Evolutionary conservation across 2,329 filamentous ascomycete species (phyloP).

Genomic region (Aureobasidium melanogenum): DNA sequence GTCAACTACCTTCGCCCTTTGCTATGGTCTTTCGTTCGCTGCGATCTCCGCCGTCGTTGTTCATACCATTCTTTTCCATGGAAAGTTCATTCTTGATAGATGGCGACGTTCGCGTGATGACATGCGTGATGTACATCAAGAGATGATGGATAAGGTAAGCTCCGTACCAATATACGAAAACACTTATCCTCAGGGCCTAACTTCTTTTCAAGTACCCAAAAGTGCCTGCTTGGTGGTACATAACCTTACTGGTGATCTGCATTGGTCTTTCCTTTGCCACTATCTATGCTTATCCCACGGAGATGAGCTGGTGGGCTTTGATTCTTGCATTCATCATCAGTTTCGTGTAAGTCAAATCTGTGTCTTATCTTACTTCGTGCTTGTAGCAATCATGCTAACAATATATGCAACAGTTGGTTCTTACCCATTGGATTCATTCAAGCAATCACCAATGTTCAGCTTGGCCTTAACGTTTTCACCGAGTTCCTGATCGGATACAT

Average conservation of each 20-base stretch:
- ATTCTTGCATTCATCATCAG: slow-evolving; percentile 67
- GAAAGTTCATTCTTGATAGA: slow-evolving; percentile 69
- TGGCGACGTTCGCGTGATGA: slow-evolving; percentile 44
- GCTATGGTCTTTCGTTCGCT: slow-evolving; percentile 80
- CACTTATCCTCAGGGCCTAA: too few species aligned
- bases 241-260: slow-evolving; percentile 11
- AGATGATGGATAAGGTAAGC: slow-evolving; percentile 54
- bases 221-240: slow-evolving; percentile 70
- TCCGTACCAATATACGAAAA: too few species aligned
- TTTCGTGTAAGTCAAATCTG: slow-evolving; percentile 45
- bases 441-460: slow-evolving; percentile 64
- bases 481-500: slow-evolving; percentile 71
- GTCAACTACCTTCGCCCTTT: slow-evolving; percentile 78
- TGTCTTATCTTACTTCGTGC: background rate
- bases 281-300: slow-evolving; percentile 56
- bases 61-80: slow-evolving; percentile 78
- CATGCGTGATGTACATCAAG: slow-evolving; percentile 68
- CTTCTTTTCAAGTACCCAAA: slow-evolving; percentile 55
- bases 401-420: background rate
- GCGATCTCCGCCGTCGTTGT: slow-evolving; percentile 70
- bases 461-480: slow-evolving; percentile 39
- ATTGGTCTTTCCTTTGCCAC: slow-evolving; percentile 15
- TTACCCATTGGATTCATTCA: slow-evolving; percentile 51
- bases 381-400: background rate
- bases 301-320: slow-evolving; percentile 76